A percentile compares a stretch with the other conserved stretches of the same genome.
Conservation (phyloP, 2,329 filamentous ascomycete species). For the Sphaerulina vaccinii region DNA sequence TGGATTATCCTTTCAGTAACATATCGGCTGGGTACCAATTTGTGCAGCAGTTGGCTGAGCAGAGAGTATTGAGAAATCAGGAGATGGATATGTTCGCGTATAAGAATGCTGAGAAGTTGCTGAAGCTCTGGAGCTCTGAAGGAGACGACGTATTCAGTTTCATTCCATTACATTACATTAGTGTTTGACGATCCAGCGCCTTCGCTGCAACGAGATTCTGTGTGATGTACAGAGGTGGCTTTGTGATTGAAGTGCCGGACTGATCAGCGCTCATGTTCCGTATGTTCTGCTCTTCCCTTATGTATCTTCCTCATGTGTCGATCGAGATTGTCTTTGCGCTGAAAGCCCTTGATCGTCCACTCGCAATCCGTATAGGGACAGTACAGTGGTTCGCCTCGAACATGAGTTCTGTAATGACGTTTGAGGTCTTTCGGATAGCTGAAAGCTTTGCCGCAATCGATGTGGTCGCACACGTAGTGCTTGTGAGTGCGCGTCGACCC, state of each 20-base stretch:
- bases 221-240: too few relatives aligned
- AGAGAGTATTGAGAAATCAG: neutral
- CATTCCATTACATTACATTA: too few relatives aligned
- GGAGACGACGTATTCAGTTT: neutral
- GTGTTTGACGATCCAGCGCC: neutral
- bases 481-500: too few relatives aligned
- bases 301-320: neutral
- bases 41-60: constrained; percentile 36
- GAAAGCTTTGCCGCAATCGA: too few relatives aligned
- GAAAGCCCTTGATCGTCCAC: neutral
- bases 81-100: constrained; percentile 1
- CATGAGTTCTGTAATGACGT: neutral
- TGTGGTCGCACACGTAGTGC: too few relatives aligned
- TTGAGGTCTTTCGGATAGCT: neutral
- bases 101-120: constrained; percentile 3
- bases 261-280: too few relatives aligned
- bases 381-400: neutral
- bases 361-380: constrained; percentile 2
- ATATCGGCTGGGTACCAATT: constrained; percentile 52
- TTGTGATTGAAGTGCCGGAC: too few relatives aligned
- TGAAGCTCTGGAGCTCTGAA: neutral
- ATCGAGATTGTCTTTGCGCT: neutral
- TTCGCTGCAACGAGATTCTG: too few relatives aligned
- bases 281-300: neutral
- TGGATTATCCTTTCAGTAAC: constrained; percentile 57